Evolutionary conservation across 1,139 yeast species (phyloP).

Genomic region (Diutina ranongensis): DNA sequence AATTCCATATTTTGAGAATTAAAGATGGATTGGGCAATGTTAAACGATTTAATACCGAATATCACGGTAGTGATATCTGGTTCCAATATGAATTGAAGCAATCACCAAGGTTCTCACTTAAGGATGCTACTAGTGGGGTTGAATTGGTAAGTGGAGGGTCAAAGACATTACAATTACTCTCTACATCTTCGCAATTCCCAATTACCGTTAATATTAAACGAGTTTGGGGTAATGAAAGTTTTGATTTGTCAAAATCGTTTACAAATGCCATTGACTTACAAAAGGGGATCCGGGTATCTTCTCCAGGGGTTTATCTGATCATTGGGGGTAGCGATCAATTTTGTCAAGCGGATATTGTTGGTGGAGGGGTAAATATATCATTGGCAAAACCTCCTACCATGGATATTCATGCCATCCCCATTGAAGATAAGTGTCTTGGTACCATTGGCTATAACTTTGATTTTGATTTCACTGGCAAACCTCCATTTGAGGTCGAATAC

Average conservation of each 20-base stretch:
- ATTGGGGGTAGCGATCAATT: conserved; percentile 39
- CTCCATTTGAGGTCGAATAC: conserved; percentile 66
- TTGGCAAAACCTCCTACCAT: conserved; percentile 37
- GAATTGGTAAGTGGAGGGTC: conserved; percentile 32
- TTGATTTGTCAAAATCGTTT: conserved; percentile 14
- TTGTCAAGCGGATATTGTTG: conserved; percentile 49
- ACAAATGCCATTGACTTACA: conserved; percentile 18
- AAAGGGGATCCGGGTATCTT: conserved; percentile 28
- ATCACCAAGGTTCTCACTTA: conserved; percentile 36
- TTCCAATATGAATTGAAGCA: conserved; percentile 54
- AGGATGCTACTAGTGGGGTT: conserved; percentile 26
- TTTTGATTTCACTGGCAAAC: conserved; percentile 65
- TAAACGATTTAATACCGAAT: conserved; percentile 40
- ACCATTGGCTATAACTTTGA: conserved; percentile 66
- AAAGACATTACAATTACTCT: background rate
- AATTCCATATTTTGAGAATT: conserved; percentile 55
- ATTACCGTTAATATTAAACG: too few relatives aligned
- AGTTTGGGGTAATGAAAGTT: background rate
- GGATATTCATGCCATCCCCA: conserved; percentile 42
- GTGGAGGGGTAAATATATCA: conserved; percentile 15
- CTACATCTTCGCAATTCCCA: background rate
- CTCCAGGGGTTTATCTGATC: conserved; percentile 56
- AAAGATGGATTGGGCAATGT: conserved; percentile 68
- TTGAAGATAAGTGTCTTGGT: conserved; percentile 84
- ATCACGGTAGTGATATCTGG: conserved; percentile 34